Evolutionary conservation across 495 filamentous ascomycete species (phyloP), one percentile per base, ranked within the genome.

Genomic region (Aspergillus incahuasiensis): DNA sequence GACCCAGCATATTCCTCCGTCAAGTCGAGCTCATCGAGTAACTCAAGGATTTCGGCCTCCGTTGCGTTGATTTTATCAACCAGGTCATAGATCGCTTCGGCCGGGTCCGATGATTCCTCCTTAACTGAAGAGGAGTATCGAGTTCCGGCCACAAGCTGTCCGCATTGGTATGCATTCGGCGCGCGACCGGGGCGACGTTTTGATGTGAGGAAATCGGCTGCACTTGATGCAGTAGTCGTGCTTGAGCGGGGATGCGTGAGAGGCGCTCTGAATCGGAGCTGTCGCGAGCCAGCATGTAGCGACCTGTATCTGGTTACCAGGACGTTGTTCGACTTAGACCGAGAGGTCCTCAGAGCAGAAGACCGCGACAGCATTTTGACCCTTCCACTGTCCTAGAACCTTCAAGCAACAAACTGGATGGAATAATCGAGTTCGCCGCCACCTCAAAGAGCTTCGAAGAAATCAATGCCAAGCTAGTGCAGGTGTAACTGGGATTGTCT

Each of bases 11-110:
- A 30, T 5, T 68, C 68, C 19, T 71, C 67, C n/a, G 67, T 49
- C 6, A 68, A 42, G 16, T 69, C 61, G 30, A 76, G 20, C 5
- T 74, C 71, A 11, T 75, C 66, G 55, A 76, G 62, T 6, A 75
- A 38, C 21, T 67, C 60, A 3, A 60, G 64, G 43, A 77, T 64
- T 30, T 64, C 62, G 15, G 61, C 66, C 30, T 75, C 73, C 48
- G 69, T 71, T 12, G 67, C 45, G 35, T 67, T 61, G 56, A 78
- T 74, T 41, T 61, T 63, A 48, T 78, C 72, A 39, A 78, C 70
- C 48, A 76, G 41, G 15, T 48, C 57, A 50, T 70, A 73, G 55
- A 78, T 65, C 9, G 56, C 55, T 24, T 67, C 68, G 7, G 61
- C 54, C 48, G 51, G 15, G 42, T 53, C 53, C 6, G 56, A 38